phyloP scores from a whole-genome alignment of 306 rosid genomes.

The Datisca glomerata region DNA sequence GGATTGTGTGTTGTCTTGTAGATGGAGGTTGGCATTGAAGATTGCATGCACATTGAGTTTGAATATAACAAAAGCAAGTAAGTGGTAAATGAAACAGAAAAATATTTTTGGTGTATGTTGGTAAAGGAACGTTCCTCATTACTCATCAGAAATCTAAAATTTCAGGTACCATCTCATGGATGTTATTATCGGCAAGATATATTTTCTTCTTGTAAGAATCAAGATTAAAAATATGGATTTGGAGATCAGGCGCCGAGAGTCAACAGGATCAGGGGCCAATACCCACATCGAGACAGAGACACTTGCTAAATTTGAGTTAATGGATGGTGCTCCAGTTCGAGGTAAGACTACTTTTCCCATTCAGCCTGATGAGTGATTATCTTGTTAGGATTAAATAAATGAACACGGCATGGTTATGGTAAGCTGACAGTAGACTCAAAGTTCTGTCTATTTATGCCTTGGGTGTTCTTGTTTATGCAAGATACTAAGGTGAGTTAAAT shows the following conservation, averaged over 20 bases:
- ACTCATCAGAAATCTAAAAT: conserved; percentile 12
- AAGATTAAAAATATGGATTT: conserved; percentile 97
- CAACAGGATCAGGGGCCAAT: conserved; percentile 95
- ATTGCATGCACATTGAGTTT: conserved; percentile 57
- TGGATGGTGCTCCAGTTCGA: conserved; percentile 99
- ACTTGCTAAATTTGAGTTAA: conserved; percentile 88
- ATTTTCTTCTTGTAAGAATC: conserved; percentile 96
- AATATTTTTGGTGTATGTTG: no score
- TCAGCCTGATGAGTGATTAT: no score
- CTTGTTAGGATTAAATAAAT: no score
- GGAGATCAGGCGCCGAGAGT: conserved; percentile 94
- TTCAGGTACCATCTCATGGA: conserved; percentile 93
- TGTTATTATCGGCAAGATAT: conserved; percentile 90
- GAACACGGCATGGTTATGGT: no score
- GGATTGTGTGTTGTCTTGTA: conserved; percentile 17
- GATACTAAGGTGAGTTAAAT: no score
- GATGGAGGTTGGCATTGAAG: conserved; percentile 79
- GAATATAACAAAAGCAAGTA: conserved; percentile 90
- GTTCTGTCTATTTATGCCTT: no score
- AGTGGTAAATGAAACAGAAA: no score
- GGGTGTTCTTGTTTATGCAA: no score
- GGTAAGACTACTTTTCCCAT: no score
- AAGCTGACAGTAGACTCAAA: no score
- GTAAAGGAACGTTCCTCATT: no score
- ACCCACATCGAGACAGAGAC: conserved; percentile 99